Conservation (phyloP, 129 eudicot genomes). For the Flaveria bidentis region DNA sequence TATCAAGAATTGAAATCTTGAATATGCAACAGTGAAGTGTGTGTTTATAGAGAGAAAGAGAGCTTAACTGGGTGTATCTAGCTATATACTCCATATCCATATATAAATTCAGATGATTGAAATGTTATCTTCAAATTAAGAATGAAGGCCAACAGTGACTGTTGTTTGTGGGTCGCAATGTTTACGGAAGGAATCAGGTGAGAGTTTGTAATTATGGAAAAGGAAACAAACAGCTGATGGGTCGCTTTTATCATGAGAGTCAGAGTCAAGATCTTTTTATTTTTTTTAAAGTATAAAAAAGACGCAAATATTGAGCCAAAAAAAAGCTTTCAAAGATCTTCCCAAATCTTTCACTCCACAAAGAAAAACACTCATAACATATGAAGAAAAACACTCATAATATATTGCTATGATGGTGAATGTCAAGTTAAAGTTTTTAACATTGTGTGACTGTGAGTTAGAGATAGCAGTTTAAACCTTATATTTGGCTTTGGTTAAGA, state of each 20-base stretch:
- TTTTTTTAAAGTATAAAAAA: neutral
- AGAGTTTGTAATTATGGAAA: slow-evolving; percentile 36
- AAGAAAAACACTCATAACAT: neutral
- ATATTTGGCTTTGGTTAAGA: too few species aligned
- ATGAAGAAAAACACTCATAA: neutral
- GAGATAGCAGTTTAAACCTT: too few species aligned
- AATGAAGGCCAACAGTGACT: slow-evolving; percentile 25
- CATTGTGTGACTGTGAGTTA: too few species aligned
- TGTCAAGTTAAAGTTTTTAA: too few species aligned
- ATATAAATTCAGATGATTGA: neutral
- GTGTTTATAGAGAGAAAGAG: slow-evolving; percentile 13
- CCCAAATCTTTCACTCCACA: slow-evolving; percentile 27
- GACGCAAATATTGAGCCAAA: neutral
- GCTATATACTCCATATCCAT: neutral
- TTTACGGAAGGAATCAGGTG: slow-evolving; percentile 36
- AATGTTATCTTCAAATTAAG: slow-evolving; percentile 17
- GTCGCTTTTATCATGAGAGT: slow-evolving; percentile 85
- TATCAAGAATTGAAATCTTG: slow-evolving; percentile 14
- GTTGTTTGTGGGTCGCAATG: slow-evolving; percentile 26
- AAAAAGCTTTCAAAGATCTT: slow-evolving; percentile 30
- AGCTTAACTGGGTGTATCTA: slow-evolving; percentile 29
- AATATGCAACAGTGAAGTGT: slow-evolving; percentile 17
- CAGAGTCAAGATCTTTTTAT: slow-evolving; percentile 35
- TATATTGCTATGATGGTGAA: too few species aligned
- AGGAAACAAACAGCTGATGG: slow-evolving; percentile 47